These are phyloP conservation scores for Perkinsela sp. DNA, from an alignment of 208 protist species.

Conservation along the genomic window DNA sequence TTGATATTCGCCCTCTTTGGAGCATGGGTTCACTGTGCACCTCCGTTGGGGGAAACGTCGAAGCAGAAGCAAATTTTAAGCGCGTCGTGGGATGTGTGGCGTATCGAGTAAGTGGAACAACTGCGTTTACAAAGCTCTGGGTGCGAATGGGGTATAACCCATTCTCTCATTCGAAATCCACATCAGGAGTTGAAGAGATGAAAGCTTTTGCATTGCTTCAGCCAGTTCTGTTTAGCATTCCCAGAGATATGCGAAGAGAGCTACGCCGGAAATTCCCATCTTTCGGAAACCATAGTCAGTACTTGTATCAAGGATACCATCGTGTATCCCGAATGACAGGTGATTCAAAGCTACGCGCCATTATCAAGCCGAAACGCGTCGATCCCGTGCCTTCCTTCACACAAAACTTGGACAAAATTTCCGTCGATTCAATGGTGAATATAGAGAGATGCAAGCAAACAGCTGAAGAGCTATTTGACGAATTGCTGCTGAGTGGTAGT, in stretches of 20 bases:
- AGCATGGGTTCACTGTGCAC: background rate
- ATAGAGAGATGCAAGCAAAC: background rate
- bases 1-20: background rate
- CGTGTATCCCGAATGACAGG: background rate
- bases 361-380: background rate
- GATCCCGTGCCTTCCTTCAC: background rate
- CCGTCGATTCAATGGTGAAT: background rate
- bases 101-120: background rate
- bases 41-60: background rate
- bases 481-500: background rate
- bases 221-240: background rate
- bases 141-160: background rate
- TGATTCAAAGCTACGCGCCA: background rate
- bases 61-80: background rate
- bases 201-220: background rate
- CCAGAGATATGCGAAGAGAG: background rate
- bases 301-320: background rate
- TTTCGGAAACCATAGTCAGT: background rate
- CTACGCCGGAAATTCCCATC: background rate
- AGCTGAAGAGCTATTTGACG: background rate
- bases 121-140: background rate
- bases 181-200: background rate
- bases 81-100: background rate
- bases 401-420: background rate
- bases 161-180: background rate